Base-by-base conservation (phyloP, 495 filamentous ascomycete species). In the Penicillium goetzii region DNA sequence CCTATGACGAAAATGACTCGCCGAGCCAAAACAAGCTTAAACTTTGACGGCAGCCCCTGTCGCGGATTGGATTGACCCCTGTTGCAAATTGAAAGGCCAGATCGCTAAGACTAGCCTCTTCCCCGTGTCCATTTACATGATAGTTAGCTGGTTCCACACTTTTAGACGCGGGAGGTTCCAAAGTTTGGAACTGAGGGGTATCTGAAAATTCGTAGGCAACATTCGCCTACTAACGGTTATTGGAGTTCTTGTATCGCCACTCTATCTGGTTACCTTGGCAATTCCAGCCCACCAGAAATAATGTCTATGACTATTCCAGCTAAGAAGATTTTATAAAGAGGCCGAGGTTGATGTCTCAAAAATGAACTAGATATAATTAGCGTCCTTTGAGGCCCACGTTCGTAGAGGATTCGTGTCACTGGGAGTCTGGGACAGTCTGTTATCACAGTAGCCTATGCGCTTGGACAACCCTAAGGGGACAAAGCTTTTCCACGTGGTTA, bases 21-120 rank as follows among this genome's bases (percentile, higher is more conserved):
- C 26, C 26, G 47, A 51, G 47, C 47, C 47, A 51, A 51, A 51
- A 51, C 47, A 51, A 51, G 47, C 47, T 51, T 51, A 51, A 51
- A 51, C 47, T n/a, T 30, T 51, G 23, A 30, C 23, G 47, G 12
- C 26, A 30, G 4, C 47, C 25, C 47, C 25, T 51, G 25, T 30
- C 12, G 12, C 47, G n/a, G 25, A 51, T 51, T 51, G n/a, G 25
- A 51, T 51, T 51, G 25, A 28, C 43, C 47, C 47, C 47, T 51
- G 47, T 51, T 51, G 23, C 47, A 30, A 51, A 51, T 26, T 51
- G 10, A 30, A 51, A 51, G 47, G 47, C 47, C 47, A 51, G 47
- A 51, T 51, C 47, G 47, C 47, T 30, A 51, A 30, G 30, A 28
- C 47, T 30, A 28, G 45, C 45, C 45, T 49, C 21, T 51, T 51